Conservation (phyloP, 2,329 filamentous ascomycete genomes). For the Fusarium pseudoanthophilum region DNA sequence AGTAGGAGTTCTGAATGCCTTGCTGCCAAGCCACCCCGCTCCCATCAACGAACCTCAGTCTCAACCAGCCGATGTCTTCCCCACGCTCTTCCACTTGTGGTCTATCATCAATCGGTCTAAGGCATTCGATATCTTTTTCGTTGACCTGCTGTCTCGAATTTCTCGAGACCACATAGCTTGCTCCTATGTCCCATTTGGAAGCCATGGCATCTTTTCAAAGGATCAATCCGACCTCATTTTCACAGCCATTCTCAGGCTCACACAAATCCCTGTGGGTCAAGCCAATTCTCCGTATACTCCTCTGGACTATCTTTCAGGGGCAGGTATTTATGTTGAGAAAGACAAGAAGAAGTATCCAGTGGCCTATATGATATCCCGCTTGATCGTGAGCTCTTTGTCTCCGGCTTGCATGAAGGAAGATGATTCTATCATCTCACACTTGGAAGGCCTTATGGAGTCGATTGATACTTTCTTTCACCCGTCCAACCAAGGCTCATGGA, state of each 20-base stretch:
- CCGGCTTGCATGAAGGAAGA: constrained; percentile 81
- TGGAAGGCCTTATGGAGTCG: constrained; percentile 92
- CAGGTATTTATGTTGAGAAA: constrained; percentile 88
- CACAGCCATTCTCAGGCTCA: constrained; percentile 85
- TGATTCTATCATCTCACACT: constrained; percentile 82
- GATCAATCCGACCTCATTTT: constrained; percentile 95
- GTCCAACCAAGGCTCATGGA: constrained; percentile 94
- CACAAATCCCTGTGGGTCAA: constrained; percentile 97
- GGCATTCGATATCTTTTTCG: constrained; percentile 84
- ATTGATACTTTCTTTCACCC: constrained; percentile 99
- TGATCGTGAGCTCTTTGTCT: constrained; percentile 93
- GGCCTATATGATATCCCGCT: constrained; percentile 90
- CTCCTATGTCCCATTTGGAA: constrained; percentile 79
- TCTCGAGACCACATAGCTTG: constrained; percentile 84
- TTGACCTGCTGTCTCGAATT: constrained; percentile 89
- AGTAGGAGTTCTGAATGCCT: constrained; percentile 84
- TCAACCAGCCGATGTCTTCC: constrained; percentile 88
- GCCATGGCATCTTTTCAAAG: constrained; percentile 90
- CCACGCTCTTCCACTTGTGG: constrained; percentile 97
- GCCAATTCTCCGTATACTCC: constrained; percentile 91
- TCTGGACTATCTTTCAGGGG: constrained; percentile 83
- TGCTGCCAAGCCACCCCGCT: constrained; percentile 85
- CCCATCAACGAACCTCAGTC: constrained; percentile 77
- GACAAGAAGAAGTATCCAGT: constrained; percentile 94
- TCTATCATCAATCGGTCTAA: constrained; percentile 91